phyloP scores from a whole-genome alignment of 1,284 basidiomycete genomes.

The Boletus sp. region DNA sequence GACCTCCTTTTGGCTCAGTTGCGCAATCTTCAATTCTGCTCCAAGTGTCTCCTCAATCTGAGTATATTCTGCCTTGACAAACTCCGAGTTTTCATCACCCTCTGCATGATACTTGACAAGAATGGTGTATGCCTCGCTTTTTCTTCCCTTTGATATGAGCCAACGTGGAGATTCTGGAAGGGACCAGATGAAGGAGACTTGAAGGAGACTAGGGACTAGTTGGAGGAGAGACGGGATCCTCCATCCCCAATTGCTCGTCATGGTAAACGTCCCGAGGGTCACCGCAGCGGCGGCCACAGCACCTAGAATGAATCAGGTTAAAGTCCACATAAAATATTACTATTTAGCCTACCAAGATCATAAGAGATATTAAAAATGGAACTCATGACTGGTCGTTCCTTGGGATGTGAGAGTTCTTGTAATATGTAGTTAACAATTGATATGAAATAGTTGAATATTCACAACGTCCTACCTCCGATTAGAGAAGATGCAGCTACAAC shows the following conservation, averaged over 20 bases:
- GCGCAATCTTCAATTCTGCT: slow-evolving; percentile 10
- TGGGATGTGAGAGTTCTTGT: slow-evolving; percentile 32
- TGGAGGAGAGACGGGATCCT: slow-evolving; percentile 49
- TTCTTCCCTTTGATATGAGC: slow-evolving; percentile 56
- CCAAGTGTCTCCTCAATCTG: slow-evolving; percentile 37
- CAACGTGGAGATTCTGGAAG: slow-evolving; percentile 65
- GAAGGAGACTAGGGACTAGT: slow-evolving; percentile 5
- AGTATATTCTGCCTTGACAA: slow-evolving; percentile 23
- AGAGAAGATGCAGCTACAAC: slow-evolving; percentile 20
- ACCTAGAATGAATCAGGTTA: slow-evolving; percentile 12
- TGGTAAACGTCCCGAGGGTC: slow-evolving; percentile 52
- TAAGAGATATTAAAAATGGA: slow-evolving; percentile 17
- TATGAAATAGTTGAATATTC: neutral
- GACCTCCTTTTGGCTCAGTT: slow-evolving; percentile 1
- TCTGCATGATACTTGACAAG: slow-evolving; percentile 27
- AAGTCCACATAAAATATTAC: neutral
- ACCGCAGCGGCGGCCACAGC: slow-evolving; percentile 31
- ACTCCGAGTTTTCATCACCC: slow-evolving; percentile 21
- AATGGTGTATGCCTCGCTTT: slow-evolving; percentile 39
- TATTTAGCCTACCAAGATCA: slow-evolving; percentile 12
- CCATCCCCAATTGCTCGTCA: slow-evolving; percentile 57
- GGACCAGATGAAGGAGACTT: slow-evolving; percentile 48
- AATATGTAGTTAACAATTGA: neutral
- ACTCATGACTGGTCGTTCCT: slow-evolving; percentile 24
- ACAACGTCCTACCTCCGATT: slow-evolving; percentile 20